Conservation (phyloP, 2,329 filamentous ascomycete genomes). For the Stachybotrys chartarum region DNA sequence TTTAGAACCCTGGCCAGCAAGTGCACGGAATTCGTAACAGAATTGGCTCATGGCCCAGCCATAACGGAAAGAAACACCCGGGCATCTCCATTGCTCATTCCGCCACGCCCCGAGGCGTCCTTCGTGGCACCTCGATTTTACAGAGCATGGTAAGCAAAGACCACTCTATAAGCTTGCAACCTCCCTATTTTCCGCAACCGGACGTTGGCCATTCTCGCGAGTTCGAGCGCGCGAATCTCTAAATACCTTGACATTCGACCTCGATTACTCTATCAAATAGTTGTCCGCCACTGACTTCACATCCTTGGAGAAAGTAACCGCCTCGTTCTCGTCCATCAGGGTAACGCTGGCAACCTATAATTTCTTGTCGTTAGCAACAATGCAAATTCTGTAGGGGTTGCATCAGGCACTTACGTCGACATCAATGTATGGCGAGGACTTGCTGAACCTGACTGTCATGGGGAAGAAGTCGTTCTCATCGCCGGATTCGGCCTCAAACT, state of each 20-base stretch:
- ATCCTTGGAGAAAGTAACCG: slow-evolving; percentile 77
- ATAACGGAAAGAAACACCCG: too few relatives aligned
- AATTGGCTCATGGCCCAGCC: too few relatives aligned
- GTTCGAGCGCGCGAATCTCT: too few relatives aligned
- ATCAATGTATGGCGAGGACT: slow-evolving; percentile 79
- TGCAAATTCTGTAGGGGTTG: background rate
- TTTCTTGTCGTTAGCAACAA: slow-evolving; percentile 15
- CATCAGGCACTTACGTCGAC: slow-evolving; percentile 68
- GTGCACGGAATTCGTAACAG: too few relatives aligned
- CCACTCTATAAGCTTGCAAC: too few relatives aligned
- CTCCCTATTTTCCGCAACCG: too few relatives aligned
- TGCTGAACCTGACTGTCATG: slow-evolving; percentile 86
- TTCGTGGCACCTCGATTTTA: too few relatives aligned
- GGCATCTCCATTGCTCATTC: too few relatives aligned
- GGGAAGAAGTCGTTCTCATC: slow-evolving; percentile 97
- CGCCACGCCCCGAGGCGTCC: too few relatives aligned
- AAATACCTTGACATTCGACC: background rate
- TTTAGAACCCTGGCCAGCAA: too few relatives aligned
- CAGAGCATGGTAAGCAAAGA: too few relatives aligned
- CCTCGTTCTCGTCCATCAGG: slow-evolving; percentile 67
- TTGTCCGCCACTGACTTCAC: slow-evolving; percentile 69
- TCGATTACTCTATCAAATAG: slow-evolving; percentile 64
- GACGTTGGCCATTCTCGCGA: too few relatives aligned
- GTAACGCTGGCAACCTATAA: slow-evolving; percentile 57
- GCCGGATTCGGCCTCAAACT: slow-evolving; percentile 84